Base-by-base conservation (phyloP, 768 basidiomycete species). In the Trametes coccinea region DNA sequence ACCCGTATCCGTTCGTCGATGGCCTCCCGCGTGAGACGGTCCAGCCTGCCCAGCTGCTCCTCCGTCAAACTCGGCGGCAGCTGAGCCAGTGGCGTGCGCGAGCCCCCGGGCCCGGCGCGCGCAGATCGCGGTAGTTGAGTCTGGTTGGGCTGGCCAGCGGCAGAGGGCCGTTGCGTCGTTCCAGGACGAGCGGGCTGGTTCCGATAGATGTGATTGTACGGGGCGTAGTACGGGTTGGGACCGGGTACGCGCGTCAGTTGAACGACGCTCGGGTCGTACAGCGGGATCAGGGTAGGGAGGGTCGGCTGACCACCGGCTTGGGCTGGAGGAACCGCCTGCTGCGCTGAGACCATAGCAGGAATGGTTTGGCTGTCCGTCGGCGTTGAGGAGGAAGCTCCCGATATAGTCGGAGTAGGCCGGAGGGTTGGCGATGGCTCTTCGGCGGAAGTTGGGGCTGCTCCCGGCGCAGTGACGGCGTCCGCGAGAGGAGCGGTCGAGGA, bases 1-100 rank as follows among this genome's bases (percentile, higher is more conserved):
- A 93, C 81, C 45, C 85, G 80, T 62, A 98, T 74, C 56, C 93
- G 83, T 67, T 94, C 92, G 65, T 95, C 92, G 51, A 97, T 89
- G 5, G 89, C 89, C 65, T 91, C 89, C 56, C 90, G 79, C 30
- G 91, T 92, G 41, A 88, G 70, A 30, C 68, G 75, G 64, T 93
- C 90, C 73, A 93, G 75, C 17, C 79, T 74, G 16, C 80, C 76
- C 11, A 94, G 77, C 67, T 93, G 89, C 43, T 83, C 82, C 14
- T 85, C 84, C 5, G 80, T 84, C 58, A 85, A 68, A 37, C 75
- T 76, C 9, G 79, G 71, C 22, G 85, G 84, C 50, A 73, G 51
- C 53, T 75, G 75, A 47, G 73, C 66, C 17, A 63, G 53, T 33
- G 59, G 47, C 29, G 63, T 48, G 37, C 67, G 65, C 49, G 43